Base-by-base conservation (phyloP, 108 stramenopile genomes). In the Bacterosira constricta region DNA sequence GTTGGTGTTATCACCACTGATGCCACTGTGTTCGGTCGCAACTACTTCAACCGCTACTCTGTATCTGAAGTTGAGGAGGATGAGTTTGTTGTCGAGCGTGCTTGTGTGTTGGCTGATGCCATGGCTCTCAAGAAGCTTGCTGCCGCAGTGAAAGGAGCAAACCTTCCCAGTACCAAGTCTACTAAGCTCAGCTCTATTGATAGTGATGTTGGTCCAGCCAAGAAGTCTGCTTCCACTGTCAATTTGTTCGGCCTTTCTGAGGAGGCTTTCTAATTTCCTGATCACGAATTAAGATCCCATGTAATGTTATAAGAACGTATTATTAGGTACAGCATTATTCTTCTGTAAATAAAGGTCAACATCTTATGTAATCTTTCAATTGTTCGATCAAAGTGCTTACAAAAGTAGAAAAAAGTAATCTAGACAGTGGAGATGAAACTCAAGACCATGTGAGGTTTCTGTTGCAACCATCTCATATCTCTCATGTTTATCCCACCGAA, bases 151-250 rank as follows among this genome's bases (percentile, higher is more conserved):
- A 77, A 77, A 52, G 66, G 52, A 54, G 75, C 75, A 8, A 77
- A 77, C 32, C 61, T 77, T 29, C 75, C 66, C 39, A 69, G 75
- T 32, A 77, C 67, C 38, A 77, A 77, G 45, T 61, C 66, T 9
- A 27, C 55, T 30, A 75, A 75, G 25, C 56, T 59, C 65, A 61
- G 59, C 58, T 68, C 67, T 21, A 31, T 35, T 0, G 67, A 69
- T 23, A 58, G 30, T 26, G 31, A 31, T 26, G 6, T 63, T 56
- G 60, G 61, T 12, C 25, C 52, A 10, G 47, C 50, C 15, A 69
- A 77, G 60, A 77, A 45, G 37, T 77, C 75, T 63, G 75, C 75
- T 20, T 77, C 75, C n/a, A 23, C 41, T 68, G 75, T 77, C 20
- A 67, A 77, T 37, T 53, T 77, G 42, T 77, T 77, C 32, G 75